Percentiles rank a stretch among this genome's conserved stretches.
These are phyloP conservation scores for Paraurostyla sp. DNA, from an alignment of 73 alveolate genomes.

Conservation along the genomic window DNA sequence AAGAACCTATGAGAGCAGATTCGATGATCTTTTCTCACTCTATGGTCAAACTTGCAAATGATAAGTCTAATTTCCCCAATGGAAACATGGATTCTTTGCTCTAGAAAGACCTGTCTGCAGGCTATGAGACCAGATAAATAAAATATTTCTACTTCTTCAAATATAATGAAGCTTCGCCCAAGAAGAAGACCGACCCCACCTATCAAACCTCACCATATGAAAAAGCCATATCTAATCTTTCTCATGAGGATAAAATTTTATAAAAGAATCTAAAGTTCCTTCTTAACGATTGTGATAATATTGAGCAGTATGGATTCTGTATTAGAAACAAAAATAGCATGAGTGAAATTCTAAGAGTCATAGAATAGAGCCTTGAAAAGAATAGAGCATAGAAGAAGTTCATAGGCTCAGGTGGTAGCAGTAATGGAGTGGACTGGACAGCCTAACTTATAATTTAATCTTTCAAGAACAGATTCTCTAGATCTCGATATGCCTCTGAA, in stretches of 20 bases:
- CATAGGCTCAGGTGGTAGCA: too few species aligned
- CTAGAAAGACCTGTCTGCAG: background rate
- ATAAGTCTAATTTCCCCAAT: background rate
- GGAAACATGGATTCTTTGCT: conserved; percentile 21
- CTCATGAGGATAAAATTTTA: conserved; percentile 49
- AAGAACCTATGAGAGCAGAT: conserved; percentile 63
- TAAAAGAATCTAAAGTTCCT: conserved; percentile 22
- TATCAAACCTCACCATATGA: conserved; percentile 47
- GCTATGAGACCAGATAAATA: background rate
- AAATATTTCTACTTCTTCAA: conserved; percentile 58
- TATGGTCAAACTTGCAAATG: background rate
- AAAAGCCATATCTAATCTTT: background rate
- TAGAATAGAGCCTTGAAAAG: conserved; percentile 37
- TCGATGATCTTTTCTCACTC: conserved; percentile 51
- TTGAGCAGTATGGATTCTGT: conserved; percentile 14
- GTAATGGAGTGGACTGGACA: conserved; percentile 46
- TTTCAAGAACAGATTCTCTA: conserved; percentile 6
- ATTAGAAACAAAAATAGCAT: conserved; percentile 23
- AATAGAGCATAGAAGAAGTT: conserved; percentile 5
- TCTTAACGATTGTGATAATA: conserved; percentile 19
- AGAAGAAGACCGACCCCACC: conserved; percentile 27
- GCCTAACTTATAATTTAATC: conserved; percentile 10
- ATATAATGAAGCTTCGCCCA: background rate
- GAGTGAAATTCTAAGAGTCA: conserved; percentile 6
- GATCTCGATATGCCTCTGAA: conserved; percentile 22